Evolutionary conservation across 768 basidiomycete genomes (phyloP).

Genomic region (Boletus speciosus): DNA sequence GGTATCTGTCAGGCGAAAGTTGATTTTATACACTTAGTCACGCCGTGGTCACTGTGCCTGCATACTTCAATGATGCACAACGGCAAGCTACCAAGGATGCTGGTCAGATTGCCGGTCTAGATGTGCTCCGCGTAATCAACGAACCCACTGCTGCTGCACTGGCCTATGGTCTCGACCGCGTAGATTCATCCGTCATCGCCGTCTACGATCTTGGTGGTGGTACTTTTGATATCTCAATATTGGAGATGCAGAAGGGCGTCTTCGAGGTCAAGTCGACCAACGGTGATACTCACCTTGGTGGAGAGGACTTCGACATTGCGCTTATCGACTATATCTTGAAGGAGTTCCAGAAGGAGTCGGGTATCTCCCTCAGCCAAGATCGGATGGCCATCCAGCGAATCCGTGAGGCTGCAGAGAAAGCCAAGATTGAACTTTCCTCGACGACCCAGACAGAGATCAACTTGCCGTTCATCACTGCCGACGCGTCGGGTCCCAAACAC

Average conservation of each 20-base stretch:
- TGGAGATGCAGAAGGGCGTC: conserved; percentile 99
- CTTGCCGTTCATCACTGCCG: conserved; percentile 96
- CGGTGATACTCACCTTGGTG: conserved; percentile 96
- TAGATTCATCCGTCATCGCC: conserved; percentile 81
- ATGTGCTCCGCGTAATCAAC: conserved; percentile 97
- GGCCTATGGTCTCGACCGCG: conserved; percentile 92
- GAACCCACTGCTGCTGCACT: conserved; percentile 98
- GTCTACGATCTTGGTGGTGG: conserved; percentile 99
- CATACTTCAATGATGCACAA: conserved; percentile 99
- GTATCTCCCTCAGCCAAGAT: conserved; percentile 78
- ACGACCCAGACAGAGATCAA: conserved; percentile 96
- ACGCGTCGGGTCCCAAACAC: conserved; percentile 93
- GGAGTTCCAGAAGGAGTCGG: conserved; percentile 93
- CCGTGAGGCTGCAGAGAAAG: conserved; percentile 98
- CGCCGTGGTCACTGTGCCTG: conserved; percentile 93
- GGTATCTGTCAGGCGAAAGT: not conserved
- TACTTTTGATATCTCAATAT: conserved; percentile 98
- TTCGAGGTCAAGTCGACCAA: conserved; percentile 99
- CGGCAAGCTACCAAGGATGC: conserved; percentile 98
- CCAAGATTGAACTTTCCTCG: conserved; percentile 96
- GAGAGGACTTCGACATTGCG: conserved; percentile 94
- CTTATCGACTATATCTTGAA: conserved; percentile 82
- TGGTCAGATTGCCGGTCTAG: conserved; percentile 94
- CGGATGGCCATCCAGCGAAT: conserved; percentile 98
- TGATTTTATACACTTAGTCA: conserved; percentile 43